phyloP scores from a whole-genome alignment of 768 basidiomycete genomes.

The Gloeophyllum trabeum region DNA sequence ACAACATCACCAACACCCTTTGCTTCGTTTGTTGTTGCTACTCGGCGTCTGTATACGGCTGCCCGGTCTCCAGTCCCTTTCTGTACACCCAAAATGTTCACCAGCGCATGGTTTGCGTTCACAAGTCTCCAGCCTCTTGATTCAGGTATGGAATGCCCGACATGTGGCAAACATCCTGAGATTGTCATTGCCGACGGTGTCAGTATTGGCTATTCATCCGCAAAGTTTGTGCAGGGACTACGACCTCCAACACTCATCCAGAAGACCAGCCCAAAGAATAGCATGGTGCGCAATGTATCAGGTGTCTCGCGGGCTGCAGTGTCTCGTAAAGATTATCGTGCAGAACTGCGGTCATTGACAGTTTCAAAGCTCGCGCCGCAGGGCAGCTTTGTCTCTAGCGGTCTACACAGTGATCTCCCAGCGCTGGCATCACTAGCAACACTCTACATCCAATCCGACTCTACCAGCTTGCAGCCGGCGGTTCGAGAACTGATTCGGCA shows the following conservation, averaged over 20 bases:
- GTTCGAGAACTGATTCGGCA: background rate
- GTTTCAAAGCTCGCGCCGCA: background rate
- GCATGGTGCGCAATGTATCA: too few relatives aligned
- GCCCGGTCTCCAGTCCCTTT: background rate
- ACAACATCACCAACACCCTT: slow-evolving; percentile 10
- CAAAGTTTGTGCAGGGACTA: too few relatives aligned
- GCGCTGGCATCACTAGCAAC: background rate
- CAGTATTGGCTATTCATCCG: slow-evolving; percentile 1
- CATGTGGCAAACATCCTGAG: slow-evolving; percentile 6
- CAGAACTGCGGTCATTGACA: background rate
- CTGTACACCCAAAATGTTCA: slow-evolving; percentile 9
- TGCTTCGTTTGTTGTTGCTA: slow-evolving; percentile 5
- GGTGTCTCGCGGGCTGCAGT: background rate
- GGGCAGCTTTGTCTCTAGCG: background rate
- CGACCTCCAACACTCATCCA: too few relatives aligned
- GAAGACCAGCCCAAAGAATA: too few relatives aligned
- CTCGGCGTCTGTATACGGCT: slow-evolving; percentile 5
- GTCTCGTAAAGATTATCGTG: background rate
- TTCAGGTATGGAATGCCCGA: slow-evolving; percentile 5
- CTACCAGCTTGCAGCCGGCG: background rate
- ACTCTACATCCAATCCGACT: background rate
- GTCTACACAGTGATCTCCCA: background rate
- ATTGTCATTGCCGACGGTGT: slow-evolving; percentile 10
- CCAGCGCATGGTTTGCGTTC: slow-evolving; percentile 9
- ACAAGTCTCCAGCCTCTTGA: slow-evolving; percentile 6